Evolutionary conservation across 148 eudicot species (phyloP).

Genomic region (Spergularia bocconei): DNA sequence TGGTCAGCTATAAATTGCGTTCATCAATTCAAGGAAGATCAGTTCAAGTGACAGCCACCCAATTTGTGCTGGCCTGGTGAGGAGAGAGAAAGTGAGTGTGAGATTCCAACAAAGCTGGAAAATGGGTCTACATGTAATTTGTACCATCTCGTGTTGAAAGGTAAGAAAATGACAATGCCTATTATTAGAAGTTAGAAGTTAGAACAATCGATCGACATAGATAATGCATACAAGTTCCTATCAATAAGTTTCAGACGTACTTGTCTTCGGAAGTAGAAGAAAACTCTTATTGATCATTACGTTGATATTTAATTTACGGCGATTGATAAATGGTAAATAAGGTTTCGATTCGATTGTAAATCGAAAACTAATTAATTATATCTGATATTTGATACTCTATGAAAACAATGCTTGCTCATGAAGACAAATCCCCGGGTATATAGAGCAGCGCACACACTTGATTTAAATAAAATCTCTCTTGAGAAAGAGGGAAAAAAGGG

Average conservation of each 20-base stretch:
- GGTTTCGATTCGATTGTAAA: no score
- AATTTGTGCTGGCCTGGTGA: conserved; percentile 5
- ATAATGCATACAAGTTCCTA: no score
- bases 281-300: no score
- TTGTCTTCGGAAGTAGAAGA: no score
- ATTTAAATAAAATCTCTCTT: no score
- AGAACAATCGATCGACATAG: no score
- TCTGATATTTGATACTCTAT: background rate
- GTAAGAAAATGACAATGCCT: background rate
- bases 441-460: no score
- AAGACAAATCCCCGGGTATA: background rate
- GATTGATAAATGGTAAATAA: no score
- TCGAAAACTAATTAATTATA: background rate
- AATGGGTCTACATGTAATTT: background rate
- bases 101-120: conserved; percentile 29
- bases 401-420: background rate
- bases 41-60: conserved; percentile 13
- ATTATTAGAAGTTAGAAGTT: background rate
- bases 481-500: no score
- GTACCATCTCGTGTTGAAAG: background rate
- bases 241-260: no score
- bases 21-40: background rate
- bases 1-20: conserved; percentile 12
- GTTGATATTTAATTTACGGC: no score
- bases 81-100: background rate